Percentiles rank a stretch among this genome's conserved stretches.
Conservation (phyloP, 805 yeast genomes). For the Yamadazyma sp. region DNA sequence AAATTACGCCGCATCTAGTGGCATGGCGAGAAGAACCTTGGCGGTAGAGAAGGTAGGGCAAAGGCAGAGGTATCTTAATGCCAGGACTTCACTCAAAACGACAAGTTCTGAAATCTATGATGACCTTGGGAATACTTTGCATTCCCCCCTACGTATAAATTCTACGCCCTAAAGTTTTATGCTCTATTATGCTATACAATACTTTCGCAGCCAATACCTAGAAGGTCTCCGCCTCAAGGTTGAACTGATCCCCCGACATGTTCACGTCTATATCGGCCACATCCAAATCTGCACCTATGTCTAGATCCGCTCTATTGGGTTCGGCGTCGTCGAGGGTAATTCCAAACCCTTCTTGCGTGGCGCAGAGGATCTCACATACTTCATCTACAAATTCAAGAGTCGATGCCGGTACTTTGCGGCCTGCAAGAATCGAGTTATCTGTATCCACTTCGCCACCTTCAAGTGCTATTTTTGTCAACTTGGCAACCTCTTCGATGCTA, state of each 20-base stretch:
- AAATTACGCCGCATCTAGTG: no score
- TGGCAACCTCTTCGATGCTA: constrained; percentile 80
- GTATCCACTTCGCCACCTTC: constrained; percentile 9
- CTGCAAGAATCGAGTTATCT: constrained; percentile 1
- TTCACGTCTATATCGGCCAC: neutral
- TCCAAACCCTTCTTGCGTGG: constrained; percentile 77
- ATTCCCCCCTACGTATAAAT: no score
- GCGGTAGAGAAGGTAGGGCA: no score
- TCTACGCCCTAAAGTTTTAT: neutral
- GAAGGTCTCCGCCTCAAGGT: constrained; percentile 14
- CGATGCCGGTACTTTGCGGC: neutral
- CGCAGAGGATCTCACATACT: constrained; percentile 73
- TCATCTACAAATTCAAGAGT: constrained; percentile 40
- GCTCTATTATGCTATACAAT: no score
- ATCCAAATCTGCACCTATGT: no score
- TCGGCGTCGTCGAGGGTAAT: constrained; percentile 47
- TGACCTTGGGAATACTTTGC: no score
- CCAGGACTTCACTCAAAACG: no score
- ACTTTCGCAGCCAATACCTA: constrained; percentile 1
- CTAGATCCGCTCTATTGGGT: constrained; percentile 9
- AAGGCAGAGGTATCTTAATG: no score
- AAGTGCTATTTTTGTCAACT: constrained; percentile 42
- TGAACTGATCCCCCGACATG: constrained; percentile 9
- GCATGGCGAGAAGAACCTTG: no score
- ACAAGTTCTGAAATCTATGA: no score